These are phyloP conservation scores for Candida piceae DNA, from an alignment of 805 yeast genomes.

Conservation along the genomic window DNA sequence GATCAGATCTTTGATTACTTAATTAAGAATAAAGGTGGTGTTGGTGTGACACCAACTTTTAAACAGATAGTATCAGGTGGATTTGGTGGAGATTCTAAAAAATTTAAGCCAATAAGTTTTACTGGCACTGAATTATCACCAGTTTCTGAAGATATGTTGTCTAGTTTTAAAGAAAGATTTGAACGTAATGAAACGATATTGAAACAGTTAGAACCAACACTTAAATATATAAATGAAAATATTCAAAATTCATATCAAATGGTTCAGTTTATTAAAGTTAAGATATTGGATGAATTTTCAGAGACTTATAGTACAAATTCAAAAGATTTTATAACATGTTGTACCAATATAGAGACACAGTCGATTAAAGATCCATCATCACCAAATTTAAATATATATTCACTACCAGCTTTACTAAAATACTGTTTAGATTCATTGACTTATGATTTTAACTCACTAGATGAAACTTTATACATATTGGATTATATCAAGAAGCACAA, in stretches of 20 bases:
- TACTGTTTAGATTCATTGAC: slow-evolving; percentile 28
- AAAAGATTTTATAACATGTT: slow-evolving; percentile 1
- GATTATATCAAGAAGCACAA: slow-evolving; percentile 23
- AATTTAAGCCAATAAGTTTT: too few species aligned
- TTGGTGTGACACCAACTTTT: slow-evolving; percentile 24
- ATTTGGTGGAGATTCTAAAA: too few species aligned
- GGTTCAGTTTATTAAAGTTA: slow-evolving; percentile 14
- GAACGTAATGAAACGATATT: slow-evolving; percentile 7
- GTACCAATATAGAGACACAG: slow-evolving; percentile 6
- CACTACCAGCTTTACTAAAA: slow-evolving; percentile 25
- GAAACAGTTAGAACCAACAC: slow-evolving; percentile 15
- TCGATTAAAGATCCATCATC: slow-evolving; percentile 12
- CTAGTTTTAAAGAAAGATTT: slow-evolving; percentile 6
- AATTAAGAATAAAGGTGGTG: slow-evolving; percentile 15
- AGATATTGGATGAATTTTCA: slow-evolving; percentile 18
- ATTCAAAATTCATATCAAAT: slow-evolving; percentile 18
- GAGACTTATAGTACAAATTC: not conserved
- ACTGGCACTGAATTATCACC: too few species aligned
- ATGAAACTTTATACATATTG: slow-evolving; percentile 19
- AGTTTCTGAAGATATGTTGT: not conserved
- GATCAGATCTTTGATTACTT: slow-evolving; percentile 27
- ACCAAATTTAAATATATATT: slow-evolving; percentile 20
- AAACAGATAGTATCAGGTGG: slow-evolving; percentile 18
- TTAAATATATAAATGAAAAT: slow-evolving; percentile 18
- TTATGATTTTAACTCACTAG: slow-evolving; percentile 26